Conservation (phyloP, 441 rosid species). For the Populus trichocarpa region DNA sequence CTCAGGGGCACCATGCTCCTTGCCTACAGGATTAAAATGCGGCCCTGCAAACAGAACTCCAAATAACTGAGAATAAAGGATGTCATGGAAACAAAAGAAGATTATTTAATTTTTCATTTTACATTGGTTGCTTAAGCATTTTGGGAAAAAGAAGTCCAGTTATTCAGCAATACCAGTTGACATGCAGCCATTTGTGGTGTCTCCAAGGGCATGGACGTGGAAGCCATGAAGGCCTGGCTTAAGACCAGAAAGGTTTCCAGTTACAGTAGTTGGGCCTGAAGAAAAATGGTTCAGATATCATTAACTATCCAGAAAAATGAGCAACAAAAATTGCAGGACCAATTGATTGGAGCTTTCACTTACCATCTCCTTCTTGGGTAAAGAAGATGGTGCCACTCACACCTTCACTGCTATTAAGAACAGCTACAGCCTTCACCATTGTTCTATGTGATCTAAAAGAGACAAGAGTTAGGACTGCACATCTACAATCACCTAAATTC, state of each 20-base stretch:
- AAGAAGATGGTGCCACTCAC: conserved; percentile 72
- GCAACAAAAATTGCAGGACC: neutral
- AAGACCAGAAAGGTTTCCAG: conserved; percentile 71
- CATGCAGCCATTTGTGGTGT: conserved; percentile 95
- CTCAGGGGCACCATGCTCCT: conserved; percentile 89
- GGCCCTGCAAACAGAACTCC: conserved; percentile 54
- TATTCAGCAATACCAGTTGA: conserved; percentile 63
- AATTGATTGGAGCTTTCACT: neutral
- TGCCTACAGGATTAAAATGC: conserved; percentile 77
- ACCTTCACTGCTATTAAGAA: conserved; percentile 64
- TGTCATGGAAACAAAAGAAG: neutral
- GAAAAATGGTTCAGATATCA: conserved; percentile 1
- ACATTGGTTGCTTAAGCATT: neutral
- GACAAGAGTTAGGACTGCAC: neutral
- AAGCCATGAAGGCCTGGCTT: conserved; percentile 93
- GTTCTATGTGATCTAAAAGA: conserved; percentile 64
- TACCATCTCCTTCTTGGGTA: conserved; percentile 77
- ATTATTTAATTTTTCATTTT: no score
- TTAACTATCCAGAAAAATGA: neutral
- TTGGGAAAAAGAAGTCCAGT: neutral
- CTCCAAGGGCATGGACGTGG: conserved; percentile 94
- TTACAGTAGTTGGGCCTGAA: conserved; percentile 68
- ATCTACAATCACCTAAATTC: neutral
- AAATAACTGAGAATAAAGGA: neutral
- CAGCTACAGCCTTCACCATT: conserved; percentile 89